A percentile compares a stretch with the other conserved stretches of the same genome.
Conservation (phyloP, 768 basidiomycete species). For the Termitomyces heimii region DNA sequence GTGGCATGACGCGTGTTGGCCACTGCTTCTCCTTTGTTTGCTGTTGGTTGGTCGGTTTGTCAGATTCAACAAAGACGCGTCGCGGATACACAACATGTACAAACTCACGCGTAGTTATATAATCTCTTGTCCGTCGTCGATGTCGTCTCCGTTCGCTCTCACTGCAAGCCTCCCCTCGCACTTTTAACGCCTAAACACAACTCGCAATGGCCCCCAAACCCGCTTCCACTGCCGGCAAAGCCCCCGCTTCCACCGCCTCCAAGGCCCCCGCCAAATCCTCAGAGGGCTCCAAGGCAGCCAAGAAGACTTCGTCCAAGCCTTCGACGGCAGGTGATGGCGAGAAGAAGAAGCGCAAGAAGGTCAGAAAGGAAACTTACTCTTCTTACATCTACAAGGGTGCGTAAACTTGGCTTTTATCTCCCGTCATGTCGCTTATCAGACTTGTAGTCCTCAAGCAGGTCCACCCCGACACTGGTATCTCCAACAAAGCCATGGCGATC, state of each 20-base stretch:
- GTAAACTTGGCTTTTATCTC: not conserved
- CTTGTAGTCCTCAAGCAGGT: slow-evolving; percentile 86
- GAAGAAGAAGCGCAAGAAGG: slow-evolving; percentile 87
- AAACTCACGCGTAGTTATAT: slow-evolving; percentile 42
- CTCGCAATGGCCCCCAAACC: slow-evolving; percentile 72
- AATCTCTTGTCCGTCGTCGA: slow-evolving; percentile 20
- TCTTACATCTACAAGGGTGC: slow-evolving; percentile 93
- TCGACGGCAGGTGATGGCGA: slow-evolving; percentile 52
- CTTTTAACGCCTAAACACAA: slow-evolving; percentile 1
- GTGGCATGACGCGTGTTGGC: slow-evolving; percentile 2
- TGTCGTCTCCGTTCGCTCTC: slow-evolving; percentile 27
- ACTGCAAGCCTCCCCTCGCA: slow-evolving; percentile 6
- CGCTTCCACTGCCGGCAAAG: slow-evolving; percentile 77
- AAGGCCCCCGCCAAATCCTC: slow-evolving; percentile 68
- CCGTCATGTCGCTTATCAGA: not conserved
- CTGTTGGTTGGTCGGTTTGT: slow-evolving; percentile 5
- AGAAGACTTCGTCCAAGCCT: slow-evolving; percentile 60
- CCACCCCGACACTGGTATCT: slow-evolving; percentile 98
- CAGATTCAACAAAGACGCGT: slow-evolving; percentile 32
- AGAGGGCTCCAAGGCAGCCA: slow-evolving; percentile 66
- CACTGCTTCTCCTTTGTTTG: not conserved
- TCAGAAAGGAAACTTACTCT: slow-evolving; percentile 88
- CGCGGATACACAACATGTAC: slow-evolving; percentile 33
- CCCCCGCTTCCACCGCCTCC: slow-evolving; percentile 60
- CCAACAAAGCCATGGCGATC: slow-evolving; percentile 94